A percentile compares a stretch with the other conserved stretches of the same genome.
Evolutionary conservation across 345 rosid species (phyloP).

Genomic region (Acer campestre): DNA sequence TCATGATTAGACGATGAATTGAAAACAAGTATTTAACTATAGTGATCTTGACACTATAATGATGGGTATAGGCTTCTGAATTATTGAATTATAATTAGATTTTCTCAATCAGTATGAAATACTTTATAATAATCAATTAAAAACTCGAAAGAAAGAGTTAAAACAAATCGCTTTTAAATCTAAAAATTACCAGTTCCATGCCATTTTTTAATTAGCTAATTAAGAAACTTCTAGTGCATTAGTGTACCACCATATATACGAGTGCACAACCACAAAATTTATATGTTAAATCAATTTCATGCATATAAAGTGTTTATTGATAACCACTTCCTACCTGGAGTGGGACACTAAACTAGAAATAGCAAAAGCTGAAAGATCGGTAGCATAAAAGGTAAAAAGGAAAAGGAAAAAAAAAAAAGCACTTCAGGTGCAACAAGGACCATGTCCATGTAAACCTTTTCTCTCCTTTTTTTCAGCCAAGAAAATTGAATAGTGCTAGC

Average conservation of each 20-base stretch:
- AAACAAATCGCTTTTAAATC: too few species aligned
- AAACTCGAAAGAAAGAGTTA: too few species aligned
- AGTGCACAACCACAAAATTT: not conserved
- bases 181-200: too few species aligned
- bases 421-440: not conserved
- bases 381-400: not conserved
- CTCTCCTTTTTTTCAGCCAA: not conserved
- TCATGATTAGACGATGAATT: not conserved
- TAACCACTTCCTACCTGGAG: not conserved
- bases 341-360: not conserved
- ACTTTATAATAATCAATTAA: not conserved
- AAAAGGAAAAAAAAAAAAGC: not conserved
- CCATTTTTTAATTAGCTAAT: too few species aligned
- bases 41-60: not conserved
- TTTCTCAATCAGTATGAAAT: not conserved
- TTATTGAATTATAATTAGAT: not conserved
- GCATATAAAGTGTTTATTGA: not conserved
- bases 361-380: not conserved
- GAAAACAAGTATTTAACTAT: not conserved
- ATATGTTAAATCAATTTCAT: not conserved
- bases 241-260: too few species aligned
- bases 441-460: not conserved
- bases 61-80: not conserved
- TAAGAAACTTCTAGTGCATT: too few species aligned
- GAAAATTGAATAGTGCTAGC: conserved; percentile 1